Base-by-base conservation (phyloP, 768 basidiomycete genomes). In the Russula emetica region DNA sequence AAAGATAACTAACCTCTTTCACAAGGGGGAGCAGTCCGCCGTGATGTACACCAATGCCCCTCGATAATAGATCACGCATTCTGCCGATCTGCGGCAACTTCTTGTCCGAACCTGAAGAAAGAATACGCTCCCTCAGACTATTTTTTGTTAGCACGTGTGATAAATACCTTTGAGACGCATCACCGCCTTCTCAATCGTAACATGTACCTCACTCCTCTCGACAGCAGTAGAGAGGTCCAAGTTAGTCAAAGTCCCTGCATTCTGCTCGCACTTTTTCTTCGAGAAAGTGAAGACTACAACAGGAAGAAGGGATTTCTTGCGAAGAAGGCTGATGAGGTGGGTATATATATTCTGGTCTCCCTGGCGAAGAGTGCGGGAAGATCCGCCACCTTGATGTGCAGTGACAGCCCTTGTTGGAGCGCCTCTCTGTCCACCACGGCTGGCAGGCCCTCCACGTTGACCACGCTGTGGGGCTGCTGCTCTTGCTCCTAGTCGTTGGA, bases 201-300 rank as follows among this genome's bases (percentile, higher is more conserved):
- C 83, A 74, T 99, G 97, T 11, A 98, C 89, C 76, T 98, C 94
- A 70, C 95, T 98, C 80, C 94, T 98, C 77, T 99, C 97, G 54
- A 86, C 85, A 1, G 93, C 84, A 8, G 85, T 85, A 70, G 90
- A 94, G 40, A 99, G 78, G 75, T 99, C 94, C 36, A 85, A 80
- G 74, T 95, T 94, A 1, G 86, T 89, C 60, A 99, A 76, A 2
- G 92, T 97, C 10, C 80, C 82, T 5, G 97, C 97, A 71, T 99
- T 92, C 76, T 98, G 97, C 76, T 99, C 97, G 71, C 97, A 99
- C 60, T 84, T 80, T 74, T 94, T 95, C 79, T 99, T 99, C 32
- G 94, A 97, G 69, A 99, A 88, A 0, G 96, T 95, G 76, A 99
- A 99, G 32, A 97, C 84, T 36, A 99, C 97, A 16, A 95, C 94